Evolutionary conservation across 2,329 filamentous ascomycete genomes (phyloP), one percentile per base, ranked within the genome.

Genomic region (Plectosphaerella plurivora): DNA sequence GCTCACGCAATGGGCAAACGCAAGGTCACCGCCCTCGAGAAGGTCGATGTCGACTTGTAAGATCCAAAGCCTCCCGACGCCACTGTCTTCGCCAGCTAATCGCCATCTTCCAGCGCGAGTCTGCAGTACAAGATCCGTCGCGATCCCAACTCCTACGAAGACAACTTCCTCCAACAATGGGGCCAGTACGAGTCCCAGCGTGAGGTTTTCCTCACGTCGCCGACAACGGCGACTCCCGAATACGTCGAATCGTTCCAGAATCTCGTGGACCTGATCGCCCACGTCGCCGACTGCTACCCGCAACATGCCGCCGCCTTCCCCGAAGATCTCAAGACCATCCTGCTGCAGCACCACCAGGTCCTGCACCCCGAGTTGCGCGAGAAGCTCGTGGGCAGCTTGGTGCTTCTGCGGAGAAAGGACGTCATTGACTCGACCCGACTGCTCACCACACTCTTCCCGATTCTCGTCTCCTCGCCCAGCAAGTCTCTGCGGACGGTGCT

Each of bases 201-300:
- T 55, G 91, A 96, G 65, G 91, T 97, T 61, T 97, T 97, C 72
- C 80, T 96, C 63, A 83, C 88, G 42, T 88, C 90, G 47, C 94
- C 94, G 6, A 78, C 86, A 14, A 87, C 87, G 10, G 87, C 88
- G 49, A 89, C 89, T 51, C 83, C 87, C 61, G 87, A 87, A 45
- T 89, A 90, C 46, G 78, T 93, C 53, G 84, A 94, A 51, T 91
- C 90, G 12, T 88, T 99, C 61, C 87, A 89, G 63, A 92, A 97
- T 64, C 81, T 96, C 60, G 88, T 99, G 62, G 93, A 97, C 65
- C 89, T 99, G 62, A 86, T 97, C 61, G 86, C 92, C 18, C 94
- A 99, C 72, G 88, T 95, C 56, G 88, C 93, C 66, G 92, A 97
- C 65, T 95, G 91, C 74, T 99, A 96, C 70, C 91, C 90, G 49